phyloP scores from a whole-genome alignment of 169 alveolate species.

The Plasmodium coatneyi region DNA sequence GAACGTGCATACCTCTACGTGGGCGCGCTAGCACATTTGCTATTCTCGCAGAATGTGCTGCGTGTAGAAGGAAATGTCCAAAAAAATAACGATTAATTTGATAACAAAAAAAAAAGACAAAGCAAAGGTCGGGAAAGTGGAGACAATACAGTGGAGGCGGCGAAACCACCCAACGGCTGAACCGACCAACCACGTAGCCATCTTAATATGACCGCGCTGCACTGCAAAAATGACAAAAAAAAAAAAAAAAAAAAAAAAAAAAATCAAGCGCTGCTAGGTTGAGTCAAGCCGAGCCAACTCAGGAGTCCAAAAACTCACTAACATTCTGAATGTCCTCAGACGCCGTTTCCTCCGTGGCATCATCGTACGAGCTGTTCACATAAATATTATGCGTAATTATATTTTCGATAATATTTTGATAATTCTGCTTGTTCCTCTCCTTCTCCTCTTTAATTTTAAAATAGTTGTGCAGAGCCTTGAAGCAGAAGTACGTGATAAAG shows the following conservation, averaged over 20 bases:
- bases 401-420: slow-evolving; percentile 66
- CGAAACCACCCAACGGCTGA: neutral
- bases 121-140: neutral
- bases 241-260: neutral
- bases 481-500: slow-evolving; percentile 51
- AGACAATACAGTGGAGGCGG: neutral
- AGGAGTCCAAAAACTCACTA: slow-evolving; percentile 69
- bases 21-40: neutral
- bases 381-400: slow-evolving; percentile 71
- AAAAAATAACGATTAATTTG: neutral
- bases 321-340: slow-evolving; percentile 66
- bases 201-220: neutral
- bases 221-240: slow-evolving; percentile 3
- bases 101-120: neutral
- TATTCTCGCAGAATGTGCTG: neutral
- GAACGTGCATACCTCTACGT: neutral
- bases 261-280: neutral
- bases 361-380: slow-evolving; percentile 61
- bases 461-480: slow-evolving; percentile 63
- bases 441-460: slow-evolving; percentile 59
- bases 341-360: slow-evolving; percentile 50
- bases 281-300: neutral
- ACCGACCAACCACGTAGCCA: neutral
- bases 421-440: slow-evolving; percentile 69
- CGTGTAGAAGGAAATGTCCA: neutral